Evolutionary conservation across 2,329 filamentous ascomycete genomes (phyloP).

Genomic region (Aureobasidium sp.): DNA sequence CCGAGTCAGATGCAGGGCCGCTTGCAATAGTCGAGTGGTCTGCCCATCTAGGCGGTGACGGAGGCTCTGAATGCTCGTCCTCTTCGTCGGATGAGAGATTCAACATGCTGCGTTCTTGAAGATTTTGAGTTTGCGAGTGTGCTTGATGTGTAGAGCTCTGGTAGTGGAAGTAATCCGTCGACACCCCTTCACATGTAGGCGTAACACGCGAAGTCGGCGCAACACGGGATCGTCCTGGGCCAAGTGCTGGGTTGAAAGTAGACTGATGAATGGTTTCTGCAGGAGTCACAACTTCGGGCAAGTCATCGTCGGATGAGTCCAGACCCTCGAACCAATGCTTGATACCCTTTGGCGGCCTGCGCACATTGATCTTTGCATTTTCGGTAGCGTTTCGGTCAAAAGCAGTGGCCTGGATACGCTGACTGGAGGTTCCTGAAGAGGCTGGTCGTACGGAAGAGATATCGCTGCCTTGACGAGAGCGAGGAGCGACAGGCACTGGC

Average conservation of each 20-base stretch:
- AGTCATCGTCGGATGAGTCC: conserved; percentile 23
- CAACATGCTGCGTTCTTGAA: conserved; percentile 14
- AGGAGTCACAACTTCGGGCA: conserved; percentile 17
- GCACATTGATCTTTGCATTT: conserved; percentile 40
- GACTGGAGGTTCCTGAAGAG: conserved; percentile 1
- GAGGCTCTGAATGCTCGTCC: conserved; percentile 23
- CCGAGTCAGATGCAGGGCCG: conserved; percentile 1
- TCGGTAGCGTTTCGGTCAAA: conserved; percentile 36
- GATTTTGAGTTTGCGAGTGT: neutral
- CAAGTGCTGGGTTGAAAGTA: conserved; percentile 18
- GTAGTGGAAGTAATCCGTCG: conserved; percentile 15
- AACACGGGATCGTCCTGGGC: conserved; percentile 17
- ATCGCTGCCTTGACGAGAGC: conserved; percentile 1
- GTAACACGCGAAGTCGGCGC: conserved; percentile 18
- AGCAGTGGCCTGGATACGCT: conserved; percentile 18
- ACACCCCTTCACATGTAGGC: conserved; percentile 6
- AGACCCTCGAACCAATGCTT: conserved; percentile 46
- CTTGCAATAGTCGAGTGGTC: conserved; percentile 9
- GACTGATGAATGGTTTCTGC: conserved; percentile 13
- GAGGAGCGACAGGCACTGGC: neutral
- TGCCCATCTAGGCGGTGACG: conserved; percentile 15
- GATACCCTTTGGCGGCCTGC: conserved; percentile 41
- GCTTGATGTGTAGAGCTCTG: neutral
- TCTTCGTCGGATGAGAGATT: conserved; percentile 23
- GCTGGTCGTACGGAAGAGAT: conserved; percentile 13